A percentile compares a stretch with the other conserved stretches of the same genome.
phyloP scores from a whole-genome alignment of 2,329 filamentous ascomycete species.

The Colletotrichum aenigma region DNA sequence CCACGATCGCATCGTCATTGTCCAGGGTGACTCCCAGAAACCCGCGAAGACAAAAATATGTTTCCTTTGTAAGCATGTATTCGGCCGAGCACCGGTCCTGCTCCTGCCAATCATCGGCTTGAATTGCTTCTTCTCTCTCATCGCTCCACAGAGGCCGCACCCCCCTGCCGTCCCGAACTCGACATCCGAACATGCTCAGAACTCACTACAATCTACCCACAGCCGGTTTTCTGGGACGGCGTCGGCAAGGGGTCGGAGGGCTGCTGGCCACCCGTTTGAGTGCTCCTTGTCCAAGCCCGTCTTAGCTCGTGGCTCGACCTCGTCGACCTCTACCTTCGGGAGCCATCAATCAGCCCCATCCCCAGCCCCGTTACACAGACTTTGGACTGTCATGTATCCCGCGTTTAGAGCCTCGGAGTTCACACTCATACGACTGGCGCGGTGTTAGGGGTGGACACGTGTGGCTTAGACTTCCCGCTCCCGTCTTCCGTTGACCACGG shows the following conservation, averaged over 20 bases:
- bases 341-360: constrained; percentile 13
- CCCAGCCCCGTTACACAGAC: constrained; percentile 2
- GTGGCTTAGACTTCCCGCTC: neutral
- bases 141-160: neutral
- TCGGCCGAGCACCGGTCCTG: neutral
- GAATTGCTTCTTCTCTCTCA: neutral
- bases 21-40: neutral
- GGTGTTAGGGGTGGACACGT: neutral
- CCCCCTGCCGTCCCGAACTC: neutral
- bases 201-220: neutral
- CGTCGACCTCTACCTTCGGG: neutral
- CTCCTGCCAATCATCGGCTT: neutral
- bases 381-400: neutral
- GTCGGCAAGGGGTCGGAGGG: neutral
- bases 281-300: neutral
- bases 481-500: neutral
- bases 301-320: neutral
- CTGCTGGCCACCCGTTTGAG: neutral
- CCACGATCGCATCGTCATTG: constrained; percentile 1
- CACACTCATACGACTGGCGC: neutral
- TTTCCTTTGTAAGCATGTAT: constrained; percentile 13
- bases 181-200: neutral
- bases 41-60: constrained; percentile 14
- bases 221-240: neutral
- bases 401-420: neutral